Conservation (phyloP, 805 yeast genomes). For the Wickerhamiella allomyrinae region DNA sequence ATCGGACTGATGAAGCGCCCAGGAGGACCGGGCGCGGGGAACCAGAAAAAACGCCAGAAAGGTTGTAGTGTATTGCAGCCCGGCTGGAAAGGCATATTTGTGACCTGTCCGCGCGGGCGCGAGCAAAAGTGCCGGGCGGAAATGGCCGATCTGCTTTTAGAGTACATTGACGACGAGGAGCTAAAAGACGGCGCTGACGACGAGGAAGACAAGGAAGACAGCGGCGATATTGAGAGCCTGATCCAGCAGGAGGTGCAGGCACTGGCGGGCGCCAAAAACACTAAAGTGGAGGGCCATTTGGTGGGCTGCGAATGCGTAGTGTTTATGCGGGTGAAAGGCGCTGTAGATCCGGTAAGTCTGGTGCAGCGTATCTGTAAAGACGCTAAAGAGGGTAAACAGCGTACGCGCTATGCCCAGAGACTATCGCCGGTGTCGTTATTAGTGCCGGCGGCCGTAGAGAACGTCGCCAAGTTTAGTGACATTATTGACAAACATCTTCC, state of each 20-base stretch:
- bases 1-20: too few species aligned
- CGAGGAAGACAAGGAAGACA: slow-evolving; percentile 28
- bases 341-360: slow-evolving; percentile 63
- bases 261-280: slow-evolving; percentile 30
- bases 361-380: slow-evolving; percentile 53
- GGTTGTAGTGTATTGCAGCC: slow-evolving; percentile 42
- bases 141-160: slow-evolving; percentile 13
- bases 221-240: slow-evolving; percentile 54
- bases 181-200: slow-evolving; percentile 1
- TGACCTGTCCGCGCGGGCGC: slow-evolving; percentile 70
- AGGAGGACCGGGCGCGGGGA: too few species aligned
- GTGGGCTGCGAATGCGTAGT: slow-evolving; percentile 38
- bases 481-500: slow-evolving; percentile 64
- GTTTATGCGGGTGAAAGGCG: slow-evolving; percentile 66
- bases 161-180: slow-evolving; percentile 27
- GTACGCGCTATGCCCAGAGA: slow-evolving; percentile 59
- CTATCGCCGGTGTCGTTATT: slow-evolving; percentile 69
- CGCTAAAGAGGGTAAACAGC: slow-evolving; percentile 34
- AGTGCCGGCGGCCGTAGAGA: slow-evolving; percentile 56
- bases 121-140: slow-evolving; percentile 31
- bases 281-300: slow-evolving; percentile 15
- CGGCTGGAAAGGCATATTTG: slow-evolving; percentile 74
- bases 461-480: slow-evolving; percentile 40
- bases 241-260: slow-evolving; percentile 50
- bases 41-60: background rate